These are phyloP conservation scores for Fusarium sp. DNA, from an alignment of 2,329 filamentous ascomycete genomes.

Conservation along the genomic window DNA sequence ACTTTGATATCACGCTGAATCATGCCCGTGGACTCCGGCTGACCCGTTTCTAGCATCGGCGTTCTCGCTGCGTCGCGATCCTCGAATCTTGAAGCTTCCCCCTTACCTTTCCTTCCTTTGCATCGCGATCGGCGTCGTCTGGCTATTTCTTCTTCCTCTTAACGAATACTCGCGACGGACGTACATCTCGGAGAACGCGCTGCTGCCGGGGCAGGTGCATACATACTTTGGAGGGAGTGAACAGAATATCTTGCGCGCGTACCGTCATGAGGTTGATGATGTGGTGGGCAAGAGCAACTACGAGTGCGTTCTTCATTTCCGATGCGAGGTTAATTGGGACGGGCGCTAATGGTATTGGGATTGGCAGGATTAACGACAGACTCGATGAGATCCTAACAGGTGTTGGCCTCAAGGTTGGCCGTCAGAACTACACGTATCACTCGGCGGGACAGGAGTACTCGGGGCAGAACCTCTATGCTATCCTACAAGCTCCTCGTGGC, in stretches of 20 bases:
- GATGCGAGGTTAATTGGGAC: neutral
- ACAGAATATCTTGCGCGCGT: slow-evolving; percentile 91
- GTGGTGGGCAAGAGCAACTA: slow-evolving; percentile 62
- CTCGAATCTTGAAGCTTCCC: slow-evolving; percentile 80
- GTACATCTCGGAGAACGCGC: slow-evolving; percentile 97
- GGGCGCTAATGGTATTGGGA: neutral
- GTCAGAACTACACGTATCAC: slow-evolving; percentile 86
- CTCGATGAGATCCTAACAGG: slow-evolving; percentile 78
- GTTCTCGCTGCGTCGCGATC: slow-evolving; percentile 77
- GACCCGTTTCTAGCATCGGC: slow-evolving; percentile 58
- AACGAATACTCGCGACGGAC: slow-evolving; percentile 90
- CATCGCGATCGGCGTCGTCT: slow-evolving; percentile 83
- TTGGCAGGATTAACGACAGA: slow-evolving; percentile 67
- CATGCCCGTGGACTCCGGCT: neutral
- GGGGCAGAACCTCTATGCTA: slow-evolving; percentile 91
- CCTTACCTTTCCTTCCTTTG: slow-evolving; percentile 87
- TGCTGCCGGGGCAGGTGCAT: slow-evolving; percentile 94
- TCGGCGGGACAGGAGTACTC: slow-evolving; percentile 75
- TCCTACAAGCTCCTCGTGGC: slow-evolving; percentile 90
- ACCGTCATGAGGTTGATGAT: slow-evolving; percentile 79
- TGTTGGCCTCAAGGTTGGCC: slow-evolving; percentile 84
- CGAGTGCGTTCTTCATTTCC: slow-evolving; percentile 52
- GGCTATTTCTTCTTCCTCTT: slow-evolving; percentile 88
- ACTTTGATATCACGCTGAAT: neutral
- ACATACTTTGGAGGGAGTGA: slow-evolving; percentile 98